phyloP scores from a whole-genome alignment of 164 flowering plant species.

The Nelumbo lutea region DNA sequence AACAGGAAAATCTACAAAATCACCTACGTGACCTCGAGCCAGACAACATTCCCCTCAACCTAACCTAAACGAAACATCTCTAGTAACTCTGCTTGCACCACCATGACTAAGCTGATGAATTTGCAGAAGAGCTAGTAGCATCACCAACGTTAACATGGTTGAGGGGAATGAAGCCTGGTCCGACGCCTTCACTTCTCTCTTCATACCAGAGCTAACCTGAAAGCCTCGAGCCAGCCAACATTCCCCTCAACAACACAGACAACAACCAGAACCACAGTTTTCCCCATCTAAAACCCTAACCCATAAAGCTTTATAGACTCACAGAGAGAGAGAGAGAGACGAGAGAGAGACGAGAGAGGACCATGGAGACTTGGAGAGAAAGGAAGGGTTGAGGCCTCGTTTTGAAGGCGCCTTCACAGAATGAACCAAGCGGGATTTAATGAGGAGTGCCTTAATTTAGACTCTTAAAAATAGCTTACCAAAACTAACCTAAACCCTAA shows the following conservation, averaged over 20 bases:
- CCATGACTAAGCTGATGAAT: too few species aligned
- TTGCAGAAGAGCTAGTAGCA: background rate
- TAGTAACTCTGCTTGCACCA: too few species aligned
- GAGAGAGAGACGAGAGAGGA: too few species aligned
- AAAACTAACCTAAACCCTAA: slow-evolving; percentile 5
- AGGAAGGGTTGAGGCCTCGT: background rate
- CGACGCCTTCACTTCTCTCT: slow-evolving; percentile 36
- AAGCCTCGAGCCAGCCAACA: slow-evolving; percentile 61
- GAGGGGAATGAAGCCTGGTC: slow-evolving; percentile 93
- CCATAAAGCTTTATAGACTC: background rate
- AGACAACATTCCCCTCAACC: slow-evolving; percentile 45
- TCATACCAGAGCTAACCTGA: background rate
- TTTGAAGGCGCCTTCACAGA: background rate
- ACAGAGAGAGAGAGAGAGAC: background rate
- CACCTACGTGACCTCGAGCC: slow-evolving; percentile 35
- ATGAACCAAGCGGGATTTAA: slow-evolving; percentile 1
- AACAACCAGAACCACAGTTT: slow-evolving; percentile 1
- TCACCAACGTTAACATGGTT: slow-evolving; percentile 12
- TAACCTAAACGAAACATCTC: slow-evolving; percentile 3
- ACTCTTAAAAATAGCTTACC: background rate
- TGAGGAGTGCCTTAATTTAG: background rate
- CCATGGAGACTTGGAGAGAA: too few species aligned
- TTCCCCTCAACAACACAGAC: slow-evolving; percentile 39
- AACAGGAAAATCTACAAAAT: background rate
- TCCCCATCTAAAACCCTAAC: slow-evolving; percentile 12